Evolutionary conservation across 768 basidiomycete species (phyloP).

Genomic region (Cantharellus anzutake): DNA sequence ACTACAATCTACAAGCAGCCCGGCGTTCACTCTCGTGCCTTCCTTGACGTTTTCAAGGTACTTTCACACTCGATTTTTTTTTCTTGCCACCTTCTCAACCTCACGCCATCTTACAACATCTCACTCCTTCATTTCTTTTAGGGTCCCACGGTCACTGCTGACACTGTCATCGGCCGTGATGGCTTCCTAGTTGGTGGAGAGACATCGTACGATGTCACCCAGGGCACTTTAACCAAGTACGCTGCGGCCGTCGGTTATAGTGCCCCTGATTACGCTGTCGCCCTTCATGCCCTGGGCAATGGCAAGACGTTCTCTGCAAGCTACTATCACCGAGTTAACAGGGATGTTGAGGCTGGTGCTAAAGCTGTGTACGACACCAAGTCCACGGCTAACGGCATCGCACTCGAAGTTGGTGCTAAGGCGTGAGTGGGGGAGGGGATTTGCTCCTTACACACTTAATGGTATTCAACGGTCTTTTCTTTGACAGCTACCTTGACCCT

Average conservation of each 20-base stretch:
- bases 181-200: slow-evolving; percentile 96
- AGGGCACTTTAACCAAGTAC: slow-evolving; percentile 82
- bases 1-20: slow-evolving; percentile 89
- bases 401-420: slow-evolving; percentile 90
- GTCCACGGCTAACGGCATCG: slow-evolving; percentile 66
- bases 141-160: slow-evolving; percentile 96
- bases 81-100: neutral
- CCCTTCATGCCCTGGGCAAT: slow-evolving; percentile 89
- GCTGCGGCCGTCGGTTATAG: slow-evolving; percentile 86
- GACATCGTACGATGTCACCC: slow-evolving; percentile 90
- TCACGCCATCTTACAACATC: neutral
- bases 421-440: slow-evolving; percentile 33
- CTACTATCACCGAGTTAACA: slow-evolving; percentile 93
- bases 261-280: slow-evolving; percentile 89
- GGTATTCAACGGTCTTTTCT: slow-evolving; percentile 1
- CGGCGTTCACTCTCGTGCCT: slow-evolving; percentile 77
- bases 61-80: slow-evolving; percentile 8
- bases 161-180: slow-evolving; percentile 87
- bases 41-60: slow-evolving; percentile 90
- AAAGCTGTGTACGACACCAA: slow-evolving; percentile 95
- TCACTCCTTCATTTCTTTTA: slow-evolving; percentile 15
- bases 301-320: slow-evolving; percentile 82
- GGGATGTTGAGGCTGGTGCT: slow-evolving; percentile 85
- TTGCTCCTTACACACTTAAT: neutral
- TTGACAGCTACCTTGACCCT: slow-evolving; percentile 52